Evolutionary conservation across 2,329 filamentous ascomycete genomes (phyloP), one percentile per base, ranked within the genome.

Genomic region (Aureobasidium sp.): DNA sequence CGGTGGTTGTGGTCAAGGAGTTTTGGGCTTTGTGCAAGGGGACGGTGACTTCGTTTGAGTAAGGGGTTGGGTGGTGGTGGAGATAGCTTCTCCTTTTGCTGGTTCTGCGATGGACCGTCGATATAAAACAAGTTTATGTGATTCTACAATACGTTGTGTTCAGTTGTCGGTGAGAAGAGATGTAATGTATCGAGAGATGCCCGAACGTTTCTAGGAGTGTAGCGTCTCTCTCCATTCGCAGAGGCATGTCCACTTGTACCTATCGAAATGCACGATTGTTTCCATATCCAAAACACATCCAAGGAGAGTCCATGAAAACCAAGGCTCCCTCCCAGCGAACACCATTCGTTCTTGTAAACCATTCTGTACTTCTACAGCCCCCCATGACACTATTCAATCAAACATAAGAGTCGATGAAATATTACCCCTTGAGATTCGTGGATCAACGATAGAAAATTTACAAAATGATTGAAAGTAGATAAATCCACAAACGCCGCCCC

Each of bases 1-100:
- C 87, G 3, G 89, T 86, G 65, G 81, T 85, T 60, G 78, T 89
- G 1, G 83, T 90, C 3, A 81, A 83, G 62, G 86, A 89, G 34
- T 91, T 91, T 69, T 91, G 87, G 85, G 74, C 89, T n/a, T 78
- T 81, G 2, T 86, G 85, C 64, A 78, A 87, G 50, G 79, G 79
- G 5, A 75, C 74, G 34, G 68, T 74, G 11, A 59, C 36, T 14
- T 53, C 47, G 29, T 62, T 59, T 37, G 47, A 62, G 37, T 62
- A 57, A 10, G 25, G 51, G 29, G 29, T 7, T 14, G 3, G 44
- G 42, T 11, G 21, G 13, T 14, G 14, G 44, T 16, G 25, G 14
- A 16, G 11, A 30, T 45, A 45, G 42, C 21, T 27, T 27, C 42
- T 44, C 21, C 9, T 4, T 42, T 27, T 45, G 42, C 42, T 45